A percentile compares a stretch with the other conserved stretches of the same genome.
Evolutionary conservation across 352 stramenopile species (phyloP).

Genomic region (Phytophthora niederhauseri): DNA sequence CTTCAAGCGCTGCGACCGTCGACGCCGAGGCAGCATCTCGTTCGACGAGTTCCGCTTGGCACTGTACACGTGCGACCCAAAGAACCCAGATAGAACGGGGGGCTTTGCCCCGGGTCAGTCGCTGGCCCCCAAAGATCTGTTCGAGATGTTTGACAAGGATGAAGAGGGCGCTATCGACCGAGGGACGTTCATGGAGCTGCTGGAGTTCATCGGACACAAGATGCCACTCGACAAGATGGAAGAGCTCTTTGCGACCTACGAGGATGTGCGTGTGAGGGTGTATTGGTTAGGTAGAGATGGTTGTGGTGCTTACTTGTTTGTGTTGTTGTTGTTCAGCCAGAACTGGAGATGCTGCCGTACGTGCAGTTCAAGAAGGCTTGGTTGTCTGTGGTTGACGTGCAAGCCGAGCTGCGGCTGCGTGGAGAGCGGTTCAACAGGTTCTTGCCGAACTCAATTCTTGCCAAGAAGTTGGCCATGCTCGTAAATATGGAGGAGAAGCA

Average conservation of each 20-base stretch:
- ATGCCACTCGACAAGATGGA: slow-evolving; percentile 71
- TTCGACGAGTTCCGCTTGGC: slow-evolving; percentile 85
- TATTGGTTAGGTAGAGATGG: not conserved
- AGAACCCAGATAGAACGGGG: slow-evolving; percentile 68
- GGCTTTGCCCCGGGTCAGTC: slow-evolving; percentile 75
- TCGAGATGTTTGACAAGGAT: slow-evolving; percentile 82
- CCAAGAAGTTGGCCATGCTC: slow-evolving; percentile 69
- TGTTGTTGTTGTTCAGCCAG: slow-evolving; percentile 42
- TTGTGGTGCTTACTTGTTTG: not conserved
- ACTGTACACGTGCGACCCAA: slow-evolving; percentile 82
- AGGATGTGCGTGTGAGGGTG: slow-evolving; percentile 54
- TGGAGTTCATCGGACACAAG: slow-evolving; percentile 71
- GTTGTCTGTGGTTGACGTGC: slow-evolving; percentile 72
- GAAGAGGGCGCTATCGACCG: slow-evolving; percentile 74
- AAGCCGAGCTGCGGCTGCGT: slow-evolving; percentile 60
- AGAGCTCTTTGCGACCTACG: slow-evolving; percentile 64
- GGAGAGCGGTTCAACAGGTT: slow-evolving; percentile 74
- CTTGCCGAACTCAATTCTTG: slow-evolving; percentile 40
- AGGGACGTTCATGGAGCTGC: slow-evolving; percentile 67
- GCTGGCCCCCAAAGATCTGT: slow-evolving; percentile 78
- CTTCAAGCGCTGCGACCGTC: slow-evolving; percentile 79
- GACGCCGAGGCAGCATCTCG: slow-evolving; percentile 64
- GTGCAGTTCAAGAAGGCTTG: slow-evolving; percentile 77
- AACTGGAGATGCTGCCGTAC: slow-evolving; percentile 75
- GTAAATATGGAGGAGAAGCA: slow-evolving; percentile 74